These are phyloP conservation scores for Diaporthe vaccinii DNA, from an alignment of 2,329 filamentous ascomycete species.

Conservation along the genomic window DNA sequence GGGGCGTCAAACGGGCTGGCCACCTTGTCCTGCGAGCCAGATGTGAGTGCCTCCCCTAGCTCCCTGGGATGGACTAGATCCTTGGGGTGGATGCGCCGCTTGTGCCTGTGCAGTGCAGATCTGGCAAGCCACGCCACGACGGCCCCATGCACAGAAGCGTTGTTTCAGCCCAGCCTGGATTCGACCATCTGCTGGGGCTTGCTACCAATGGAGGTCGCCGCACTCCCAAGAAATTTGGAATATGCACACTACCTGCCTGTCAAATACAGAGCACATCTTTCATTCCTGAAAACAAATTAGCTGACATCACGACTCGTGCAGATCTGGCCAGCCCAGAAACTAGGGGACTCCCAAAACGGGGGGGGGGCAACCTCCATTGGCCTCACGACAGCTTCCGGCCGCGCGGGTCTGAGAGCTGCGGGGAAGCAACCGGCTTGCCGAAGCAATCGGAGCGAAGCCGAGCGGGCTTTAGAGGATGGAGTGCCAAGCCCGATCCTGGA, in stretches of 20 bases:
- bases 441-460: constrained; percentile 31
- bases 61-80: constrained; percentile 21
- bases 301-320: constrained; percentile 34
- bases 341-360: neutral
- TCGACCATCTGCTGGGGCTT: constrained; percentile 14
- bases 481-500: constrained; percentile 12
- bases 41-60: constrained; percentile 31
- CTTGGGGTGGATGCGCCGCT: constrained; percentile 29
- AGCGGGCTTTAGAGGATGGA: neutral
- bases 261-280: neutral
- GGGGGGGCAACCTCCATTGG: neutral
- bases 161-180: constrained; percentile 32
- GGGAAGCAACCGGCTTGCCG: constrained; percentile 22
- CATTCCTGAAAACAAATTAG: constrained; percentile 12
- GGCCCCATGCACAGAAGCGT: constrained; percentile 35
- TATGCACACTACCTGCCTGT: neutral
- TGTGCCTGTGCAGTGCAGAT: constrained; percentile 35
- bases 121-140: constrained; percentile 32
- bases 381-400: constrained; percentile 22
- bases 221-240: constrained; percentile 12
- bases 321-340: constrained; percentile 1
- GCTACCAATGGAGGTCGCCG: constrained; percentile 27
- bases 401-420: constrained; percentile 34
- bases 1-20: constrained; percentile 5
- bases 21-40: neutral